phyloP scores from a whole-genome alignment of 306 rosid genomes.

The Corylus americana region DNA sequence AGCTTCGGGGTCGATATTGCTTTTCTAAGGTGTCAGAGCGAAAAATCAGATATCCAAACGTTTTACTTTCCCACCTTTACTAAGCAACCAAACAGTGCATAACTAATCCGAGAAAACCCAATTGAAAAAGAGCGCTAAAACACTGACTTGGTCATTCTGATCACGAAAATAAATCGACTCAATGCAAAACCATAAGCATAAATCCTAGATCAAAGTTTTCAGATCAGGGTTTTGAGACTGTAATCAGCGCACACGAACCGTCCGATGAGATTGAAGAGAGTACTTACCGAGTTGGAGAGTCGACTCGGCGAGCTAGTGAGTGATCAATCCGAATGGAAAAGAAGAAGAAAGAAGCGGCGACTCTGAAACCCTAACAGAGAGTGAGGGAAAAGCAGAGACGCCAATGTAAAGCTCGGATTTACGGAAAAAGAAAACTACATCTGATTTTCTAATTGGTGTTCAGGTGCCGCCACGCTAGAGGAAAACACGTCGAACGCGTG shows the following conservation, averaged over 20 bases:
- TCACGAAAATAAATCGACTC: neutral
- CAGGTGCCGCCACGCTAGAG: slow-evolving; percentile 2
- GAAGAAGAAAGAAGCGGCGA: slow-evolving; percentile 46
- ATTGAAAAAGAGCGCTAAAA: neutral
- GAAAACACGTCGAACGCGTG: neutral
- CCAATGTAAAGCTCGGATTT: slow-evolving; percentile 37
- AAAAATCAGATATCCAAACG: neutral
- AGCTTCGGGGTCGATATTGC: neutral
- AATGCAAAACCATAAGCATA: neutral
- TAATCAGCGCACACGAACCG: neutral
- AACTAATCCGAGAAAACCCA: neutral
- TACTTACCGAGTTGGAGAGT: slow-evolving; percentile 37
- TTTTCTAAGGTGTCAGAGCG: neutral
- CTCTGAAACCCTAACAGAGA: slow-evolving; percentile 90
- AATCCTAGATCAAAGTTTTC: slow-evolving; percentile 11
- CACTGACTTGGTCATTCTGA: slow-evolving; percentile 15
- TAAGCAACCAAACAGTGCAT: neutral
- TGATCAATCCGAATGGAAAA: slow-evolving; percentile 21
- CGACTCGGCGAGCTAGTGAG: slow-evolving; percentile 32
- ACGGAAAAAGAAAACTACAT: neutral
- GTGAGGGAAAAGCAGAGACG: slow-evolving; percentile 60
- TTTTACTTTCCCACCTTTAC: neutral
- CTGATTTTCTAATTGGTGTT: neutral
- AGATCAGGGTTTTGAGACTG: slow-evolving; percentile 30
- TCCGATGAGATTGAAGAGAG: slow-evolving; percentile 12